phyloP scores from a whole-genome alignment of 116 monocot genomes.

The Trichopus zeylanicus region DNA sequence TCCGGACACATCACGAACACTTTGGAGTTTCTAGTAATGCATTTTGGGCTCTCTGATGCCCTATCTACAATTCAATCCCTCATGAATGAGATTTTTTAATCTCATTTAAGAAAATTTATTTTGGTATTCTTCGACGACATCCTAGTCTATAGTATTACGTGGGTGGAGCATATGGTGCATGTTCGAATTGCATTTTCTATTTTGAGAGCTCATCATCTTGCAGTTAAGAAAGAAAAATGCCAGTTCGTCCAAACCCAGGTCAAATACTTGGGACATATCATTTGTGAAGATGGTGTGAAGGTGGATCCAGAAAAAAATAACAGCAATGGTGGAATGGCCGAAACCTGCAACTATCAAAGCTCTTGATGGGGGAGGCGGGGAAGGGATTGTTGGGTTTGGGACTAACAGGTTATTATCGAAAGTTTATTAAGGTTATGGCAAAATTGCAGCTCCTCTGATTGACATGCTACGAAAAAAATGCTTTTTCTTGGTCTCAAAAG shows the following conservation, averaged over 20 bases:
- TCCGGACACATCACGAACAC: too few relatives aligned
- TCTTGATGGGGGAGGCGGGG: neutral
- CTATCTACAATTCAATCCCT: too few relatives aligned
- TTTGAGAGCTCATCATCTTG: too few relatives aligned
- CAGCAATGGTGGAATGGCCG: neutral
- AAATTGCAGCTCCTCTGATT: conserved; percentile 1
- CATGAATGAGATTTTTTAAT: too few relatives aligned
- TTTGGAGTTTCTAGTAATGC: too few relatives aligned
- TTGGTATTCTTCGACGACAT: too few relatives aligned
- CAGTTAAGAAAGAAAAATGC: too few relatives aligned
- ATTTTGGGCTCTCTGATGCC: too few relatives aligned
- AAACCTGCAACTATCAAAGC: neutral
- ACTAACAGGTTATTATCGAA: neutral
- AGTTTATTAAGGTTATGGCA: conserved; percentile 5
- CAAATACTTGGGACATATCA: conserved; percentile 1
- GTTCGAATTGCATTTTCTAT: too few relatives aligned
- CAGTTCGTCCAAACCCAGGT: neutral
- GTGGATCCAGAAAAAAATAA: neutral
- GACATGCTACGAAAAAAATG: conserved; percentile 5
- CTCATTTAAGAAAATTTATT: too few relatives aligned
- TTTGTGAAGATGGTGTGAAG: neutral
- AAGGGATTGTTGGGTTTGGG: neutral
- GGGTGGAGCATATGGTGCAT: too few relatives aligned
- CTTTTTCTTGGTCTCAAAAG: neutral
- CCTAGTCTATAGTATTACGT: too few relatives aligned